Evolutionary conservation across 768 basidiomycete genomes (phyloP).

Genomic region (Terana coerulea): DNA sequence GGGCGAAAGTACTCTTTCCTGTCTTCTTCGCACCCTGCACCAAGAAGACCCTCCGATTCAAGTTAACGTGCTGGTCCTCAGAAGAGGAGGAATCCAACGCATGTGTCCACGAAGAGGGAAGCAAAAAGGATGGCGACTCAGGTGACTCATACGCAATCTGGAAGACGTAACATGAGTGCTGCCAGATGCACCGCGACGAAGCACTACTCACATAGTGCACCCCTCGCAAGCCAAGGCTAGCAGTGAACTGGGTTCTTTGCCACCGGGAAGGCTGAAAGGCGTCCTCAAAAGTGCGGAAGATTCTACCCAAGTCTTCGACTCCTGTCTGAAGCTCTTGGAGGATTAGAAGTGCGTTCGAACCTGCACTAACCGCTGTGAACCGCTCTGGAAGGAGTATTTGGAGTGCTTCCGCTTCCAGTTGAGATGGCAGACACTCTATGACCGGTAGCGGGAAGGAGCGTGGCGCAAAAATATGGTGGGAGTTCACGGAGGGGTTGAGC

Average conservation of each 20-base stretch:
- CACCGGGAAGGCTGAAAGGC: conserved; percentile 54
- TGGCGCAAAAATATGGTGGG: conserved; percentile 68
- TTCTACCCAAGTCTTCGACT: conserved; percentile 60
- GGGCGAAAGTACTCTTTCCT: conserved; percentile 88
- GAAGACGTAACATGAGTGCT: neutral
- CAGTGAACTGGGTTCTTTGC: conserved; percentile 30
- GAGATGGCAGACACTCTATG: conserved; percentile 33
- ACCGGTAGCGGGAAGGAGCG: conserved; percentile 73
- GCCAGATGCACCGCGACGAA: neutral
- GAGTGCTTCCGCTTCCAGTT: conserved; percentile 14
- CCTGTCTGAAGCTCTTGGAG: conserved; percentile 57
- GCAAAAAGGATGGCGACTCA: conserved; percentile 30
- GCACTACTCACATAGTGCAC: conserved; percentile 43
- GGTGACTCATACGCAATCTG: conserved; percentile 26
- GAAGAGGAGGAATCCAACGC: conserved; percentile 18
- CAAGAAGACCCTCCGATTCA: conserved; percentile 41
- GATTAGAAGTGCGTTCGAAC: conserved; percentile 41
- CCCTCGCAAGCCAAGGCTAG: conserved; percentile 44
- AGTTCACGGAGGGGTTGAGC: conserved; percentile 35
- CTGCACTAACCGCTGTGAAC: conserved; percentile 10
- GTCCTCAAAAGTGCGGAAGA: conserved; percentile 60
- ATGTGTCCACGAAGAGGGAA: conserved; percentile 34
- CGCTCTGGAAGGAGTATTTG: conserved; percentile 14
- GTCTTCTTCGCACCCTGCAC: conserved; percentile 84
- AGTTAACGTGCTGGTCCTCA: neutral